phyloP scores from a whole-genome alignment of 2,329 filamentous ascomycete species.

The Nemania serpens region DNA sequence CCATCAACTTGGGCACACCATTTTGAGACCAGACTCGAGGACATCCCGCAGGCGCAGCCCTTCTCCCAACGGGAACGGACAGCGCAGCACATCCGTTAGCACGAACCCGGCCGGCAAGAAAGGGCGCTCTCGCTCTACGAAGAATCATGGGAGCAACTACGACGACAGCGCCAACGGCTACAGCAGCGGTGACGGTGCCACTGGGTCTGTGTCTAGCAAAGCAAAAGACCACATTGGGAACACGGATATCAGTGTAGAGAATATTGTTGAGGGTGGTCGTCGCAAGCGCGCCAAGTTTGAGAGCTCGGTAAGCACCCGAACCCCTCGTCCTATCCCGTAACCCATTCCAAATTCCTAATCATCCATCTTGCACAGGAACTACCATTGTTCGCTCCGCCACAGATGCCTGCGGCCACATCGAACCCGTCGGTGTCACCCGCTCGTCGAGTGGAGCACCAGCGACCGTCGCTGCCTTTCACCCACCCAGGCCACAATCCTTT shows the following conservation, averaged over 20 bases:
- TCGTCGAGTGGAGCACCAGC: constrained; percentile 74
- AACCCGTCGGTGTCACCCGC: constrained; percentile 95
- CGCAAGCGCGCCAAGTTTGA: constrained; percentile 94
- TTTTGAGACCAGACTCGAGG: constrained; percentile 71
- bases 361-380: constrained; percentile 70
- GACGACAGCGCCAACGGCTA: constrained; percentile 78
- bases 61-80: constrained; percentile 72
- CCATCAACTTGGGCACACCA: constrained; percentile 61
- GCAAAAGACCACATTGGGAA: constrained; percentile 86
- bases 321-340: constrained; percentile 3
- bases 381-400: constrained; percentile 90
- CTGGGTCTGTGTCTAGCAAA: constrained; percentile 76
- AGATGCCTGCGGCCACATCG: constrained; percentile 93
- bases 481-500: constrained; percentile 80
- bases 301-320: constrained; percentile 81
- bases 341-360: constrained; percentile 37
- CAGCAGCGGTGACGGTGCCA: constrained; percentile 84
- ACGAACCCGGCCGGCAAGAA: constrained; percentile 63
- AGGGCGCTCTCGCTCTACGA: constrained; percentile 69
- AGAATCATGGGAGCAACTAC: constrained; percentile 64
- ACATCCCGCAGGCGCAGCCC: constrained; percentile 76
- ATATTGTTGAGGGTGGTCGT: constrained; percentile 95
- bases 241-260: constrained; percentile 96
- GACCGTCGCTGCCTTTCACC: constrained; percentile 75
- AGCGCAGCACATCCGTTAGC: constrained; percentile 75